Conservation (phyloP, 169 alveolate species). For the Plasmodium coatneyi region DNA sequence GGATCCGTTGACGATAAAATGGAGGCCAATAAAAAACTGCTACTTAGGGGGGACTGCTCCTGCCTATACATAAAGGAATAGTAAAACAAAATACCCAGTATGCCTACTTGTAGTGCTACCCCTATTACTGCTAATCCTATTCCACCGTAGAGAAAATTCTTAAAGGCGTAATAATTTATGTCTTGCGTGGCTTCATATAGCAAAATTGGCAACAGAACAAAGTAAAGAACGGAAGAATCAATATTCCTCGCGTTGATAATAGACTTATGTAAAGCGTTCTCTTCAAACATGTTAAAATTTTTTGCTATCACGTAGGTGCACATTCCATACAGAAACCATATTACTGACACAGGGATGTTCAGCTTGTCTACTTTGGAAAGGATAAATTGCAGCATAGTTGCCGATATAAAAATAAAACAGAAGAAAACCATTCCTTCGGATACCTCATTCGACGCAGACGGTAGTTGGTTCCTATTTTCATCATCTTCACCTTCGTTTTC, state of each 20-base stretch:
- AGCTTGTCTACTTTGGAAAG: conserved; percentile 81
- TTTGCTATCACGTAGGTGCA: conserved; percentile 77
- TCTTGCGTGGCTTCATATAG: conserved; percentile 91
- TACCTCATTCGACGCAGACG: conserved; percentile 75
- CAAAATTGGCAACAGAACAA: conserved; percentile 86
- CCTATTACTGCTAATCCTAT: conserved; percentile 88
- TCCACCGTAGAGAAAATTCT: conserved; percentile 87
- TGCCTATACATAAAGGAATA: conserved; percentile 79
- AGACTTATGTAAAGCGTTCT: conserved; percentile 73
- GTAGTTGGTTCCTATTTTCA: conserved; percentile 11
- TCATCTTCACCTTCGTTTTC: not conserved
- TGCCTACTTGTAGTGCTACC: conserved; percentile 82
- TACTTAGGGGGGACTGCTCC: conserved; percentile 76
- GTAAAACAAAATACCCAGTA: conserved; percentile 85
- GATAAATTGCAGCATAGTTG: conserved; percentile 82
- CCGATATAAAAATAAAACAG: conserved; percentile 80
- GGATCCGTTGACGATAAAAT: conserved; percentile 91
- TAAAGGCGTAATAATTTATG: conserved; percentile 89
- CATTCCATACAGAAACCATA: conserved; percentile 85
- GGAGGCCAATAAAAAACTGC: conserved; percentile 88
- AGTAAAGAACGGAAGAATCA: conserved; percentile 87
- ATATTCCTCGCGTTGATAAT: conserved; percentile 77
- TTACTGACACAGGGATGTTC: conserved; percentile 84
- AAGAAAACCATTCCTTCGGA: conserved; percentile 77
- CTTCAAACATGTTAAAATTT: conserved; percentile 69